Evolutionary conservation across 2,329 filamentous ascomycete genomes (phyloP).

Genomic region (Chaetomium olivaceum): DNA sequence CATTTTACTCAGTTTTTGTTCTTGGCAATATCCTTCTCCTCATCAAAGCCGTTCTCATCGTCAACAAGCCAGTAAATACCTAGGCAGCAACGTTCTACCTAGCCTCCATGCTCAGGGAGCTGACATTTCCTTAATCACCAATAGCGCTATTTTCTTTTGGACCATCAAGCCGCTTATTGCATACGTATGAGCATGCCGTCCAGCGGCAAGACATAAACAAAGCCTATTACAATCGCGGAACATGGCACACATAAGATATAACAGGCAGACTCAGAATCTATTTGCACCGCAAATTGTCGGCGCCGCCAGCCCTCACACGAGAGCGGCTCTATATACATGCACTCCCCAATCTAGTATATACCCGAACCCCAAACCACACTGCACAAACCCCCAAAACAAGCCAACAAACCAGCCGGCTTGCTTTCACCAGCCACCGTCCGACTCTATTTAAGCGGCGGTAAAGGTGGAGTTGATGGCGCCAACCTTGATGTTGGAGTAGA

Average conservation of each 20-base stretch:
- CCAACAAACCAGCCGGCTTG: not conserved
- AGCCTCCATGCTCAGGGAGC: not conserved
- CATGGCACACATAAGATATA: not conserved
- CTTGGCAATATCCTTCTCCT: too few species aligned
- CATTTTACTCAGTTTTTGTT: too few species aligned
- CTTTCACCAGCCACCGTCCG: too few species aligned
- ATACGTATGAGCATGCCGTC: too few species aligned
- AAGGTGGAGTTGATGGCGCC: constrained; percentile 51
- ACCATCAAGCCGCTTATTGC: too few species aligned
- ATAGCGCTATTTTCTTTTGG: too few species aligned
- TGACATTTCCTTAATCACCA: too few species aligned
- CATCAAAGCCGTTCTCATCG: not conserved
- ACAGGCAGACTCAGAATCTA: not conserved
- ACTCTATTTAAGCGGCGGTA: constrained; percentile 24
- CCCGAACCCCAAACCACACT: not conserved
- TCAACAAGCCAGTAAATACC: not conserved
- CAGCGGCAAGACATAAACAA: too few species aligned
- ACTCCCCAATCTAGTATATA: constrained; percentile 5
- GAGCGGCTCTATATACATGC: constrained; percentile 2
- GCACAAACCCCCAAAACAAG: not conserved
- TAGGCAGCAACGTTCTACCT: not conserved
- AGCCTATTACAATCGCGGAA: not conserved
- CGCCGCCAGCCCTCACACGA: not conserved
- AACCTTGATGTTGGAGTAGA: constrained; percentile 52
- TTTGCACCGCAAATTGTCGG: not conserved